phyloP scores from a whole-genome alignment of 2,329 filamentous ascomycete genomes.

The Byssoonygena ceratinophila region DNA sequence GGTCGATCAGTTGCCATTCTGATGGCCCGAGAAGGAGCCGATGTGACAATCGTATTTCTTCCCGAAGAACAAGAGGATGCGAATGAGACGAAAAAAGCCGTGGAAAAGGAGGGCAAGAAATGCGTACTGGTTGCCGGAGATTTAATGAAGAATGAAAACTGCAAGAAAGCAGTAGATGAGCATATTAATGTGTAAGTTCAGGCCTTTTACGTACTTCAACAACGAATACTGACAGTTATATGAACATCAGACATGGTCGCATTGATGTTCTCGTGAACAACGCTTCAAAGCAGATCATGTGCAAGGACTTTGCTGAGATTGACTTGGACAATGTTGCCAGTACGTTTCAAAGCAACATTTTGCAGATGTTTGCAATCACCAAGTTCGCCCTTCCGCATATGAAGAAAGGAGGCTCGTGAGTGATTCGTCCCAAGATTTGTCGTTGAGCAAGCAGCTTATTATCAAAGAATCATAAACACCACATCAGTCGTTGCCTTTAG shows the following conservation, averaged over 20 bases:
- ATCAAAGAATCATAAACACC: conserved; percentile 45
- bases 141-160: conserved; percentile 42
- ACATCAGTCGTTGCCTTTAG: conserved; percentile 47
- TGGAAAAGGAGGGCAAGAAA: conserved; percentile 42
- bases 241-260: conserved; percentile 26
- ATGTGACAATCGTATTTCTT: conserved; percentile 47
- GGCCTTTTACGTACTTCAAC: background rate
- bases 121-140: conserved; percentile 43
- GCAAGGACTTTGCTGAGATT: conserved; percentile 44
- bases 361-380: conserved; percentile 50
- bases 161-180: conserved; percentile 42
- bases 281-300: conserved; percentile 48
- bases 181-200: conserved; percentile 41
- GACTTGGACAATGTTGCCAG: conserved; percentile 46
- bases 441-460: background rate
- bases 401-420: conserved; percentile 40
- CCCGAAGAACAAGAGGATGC: conserved; percentile 49
- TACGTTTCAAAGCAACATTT: conserved; percentile 48
- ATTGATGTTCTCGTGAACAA: conserved; percentile 50
- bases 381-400: conserved; percentile 49
- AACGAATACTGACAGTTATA: background rate
- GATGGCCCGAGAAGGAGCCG: conserved; percentile 49
- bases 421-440: conserved; percentile 5
- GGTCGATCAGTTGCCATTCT: conserved; percentile 46
- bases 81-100: conserved; percentile 42